Evolutionary conservation across 345 rosid genomes (phyloP), one percentile per base, ranked within the genome.

Genomic region (Nasturtium officinale): DNA sequence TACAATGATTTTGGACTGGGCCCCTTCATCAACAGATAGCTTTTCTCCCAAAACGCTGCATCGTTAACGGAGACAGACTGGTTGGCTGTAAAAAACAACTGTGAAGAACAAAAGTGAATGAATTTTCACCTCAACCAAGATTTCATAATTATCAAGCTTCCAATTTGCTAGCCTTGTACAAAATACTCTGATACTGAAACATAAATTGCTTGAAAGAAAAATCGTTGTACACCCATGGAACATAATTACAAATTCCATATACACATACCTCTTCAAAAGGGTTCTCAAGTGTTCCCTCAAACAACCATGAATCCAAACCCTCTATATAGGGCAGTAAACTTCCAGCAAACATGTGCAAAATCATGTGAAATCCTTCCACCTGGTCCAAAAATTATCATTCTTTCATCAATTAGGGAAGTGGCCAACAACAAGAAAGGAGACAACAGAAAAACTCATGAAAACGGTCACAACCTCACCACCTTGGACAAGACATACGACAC

Each of bases 31-130:
- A 86, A 71, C 47, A 86, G 71, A 82, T 92, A 90, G 78, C 97
- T 89, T 83, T 85, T 87, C 81, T 96, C 99, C 98, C 99, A 96
- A 70, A 90, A 90, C 45, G 87, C 98, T 11, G 96, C 83, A 75
- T 90, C 87, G 20, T 84, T 89, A 78, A 87, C 83, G 20, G 96
- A 82, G 74, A 89, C 82, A 37, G 78, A 79, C 61, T 70, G 84
- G 67, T 85, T 88, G 72, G 89, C 89, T 80, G 86, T 85, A 77
- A 90, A 90, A 82, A 87, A 87, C 87, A 96, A 76, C 99, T 96
- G 81, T 77, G 23, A 29, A 29, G 55, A 53, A 29, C 45, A 65
- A 57, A 74, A 18, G 46, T 45, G 7, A 69, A 65, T 35, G 18
- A 69, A 65, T 65, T 48, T 29, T 72, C 54, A 33, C 13, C 21